Percentiles rank a stretch among this genome's conserved stretches.
Conservation (phyloP, 768 basidiomycete species). For the Crassisporium funariophilum region DNA sequence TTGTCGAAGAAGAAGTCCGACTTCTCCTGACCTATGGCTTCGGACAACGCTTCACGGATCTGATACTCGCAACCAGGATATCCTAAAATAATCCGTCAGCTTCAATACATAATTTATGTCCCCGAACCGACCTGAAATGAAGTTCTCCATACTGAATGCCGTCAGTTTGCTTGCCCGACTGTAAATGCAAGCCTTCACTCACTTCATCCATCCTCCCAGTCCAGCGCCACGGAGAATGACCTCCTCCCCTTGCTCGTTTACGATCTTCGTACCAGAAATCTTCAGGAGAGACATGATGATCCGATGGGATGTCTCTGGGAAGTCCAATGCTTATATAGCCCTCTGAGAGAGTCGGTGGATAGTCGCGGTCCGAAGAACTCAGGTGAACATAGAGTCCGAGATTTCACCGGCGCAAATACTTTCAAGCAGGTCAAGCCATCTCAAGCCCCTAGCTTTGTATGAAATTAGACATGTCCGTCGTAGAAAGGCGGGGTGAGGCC, state of each 20-base stretch:
- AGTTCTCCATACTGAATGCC: slow-evolving; percentile 68
- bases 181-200: slow-evolving; percentile 33
- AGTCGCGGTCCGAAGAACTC: slow-evolving; percentile 12
- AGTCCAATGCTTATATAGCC: too few relatives aligned
- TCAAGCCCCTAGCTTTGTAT: too few relatives aligned
- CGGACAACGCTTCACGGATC: slow-evolving; percentile 69
- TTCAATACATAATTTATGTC: neutral
- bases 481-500: too few relatives aligned
- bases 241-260: slow-evolving; percentile 57
- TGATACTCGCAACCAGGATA: slow-evolving; percentile 84
- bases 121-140: slow-evolving; percentile 60
- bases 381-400: slow-evolving; percentile 18
- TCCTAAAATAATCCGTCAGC: slow-evolving; percentile 36
- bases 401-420: slow-evolving; percentile 20
- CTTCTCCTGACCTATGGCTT: slow-evolving; percentile 65
- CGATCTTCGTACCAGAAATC: slow-evolving; percentile 60
- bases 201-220: slow-evolving; percentile 90
- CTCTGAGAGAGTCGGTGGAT: too few relatives aligned
- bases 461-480: too few relatives aligned
- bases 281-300: slow-evolving; percentile 53
- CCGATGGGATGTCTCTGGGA: too few relatives aligned
- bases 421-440: too few relatives aligned
- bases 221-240: slow-evolving; percentile 72
- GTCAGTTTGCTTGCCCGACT: slow-evolving; percentile 2
- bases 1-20: slow-evolving; percentile 85